Base-by-base conservation (phyloP, 2,329 filamentous ascomycete genomes). In the Arthrobotrys megalospora region DNA sequence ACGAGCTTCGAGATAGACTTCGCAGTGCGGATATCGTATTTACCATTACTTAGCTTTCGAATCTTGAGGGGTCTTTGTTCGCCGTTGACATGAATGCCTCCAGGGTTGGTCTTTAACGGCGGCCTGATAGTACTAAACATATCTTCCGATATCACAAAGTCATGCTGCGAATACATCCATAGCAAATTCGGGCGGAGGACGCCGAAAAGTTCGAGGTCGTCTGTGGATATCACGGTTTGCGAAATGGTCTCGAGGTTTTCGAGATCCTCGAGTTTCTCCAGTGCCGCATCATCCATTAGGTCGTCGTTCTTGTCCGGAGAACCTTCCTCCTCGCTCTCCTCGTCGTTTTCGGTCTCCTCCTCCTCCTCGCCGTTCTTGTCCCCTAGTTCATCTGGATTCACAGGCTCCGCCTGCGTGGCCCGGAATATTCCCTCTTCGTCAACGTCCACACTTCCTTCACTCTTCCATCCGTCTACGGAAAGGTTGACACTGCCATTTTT, bases 321-420 rank as follows among this genome's bases (percentile, higher is more conserved):
- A 76, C 85, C 85, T n/a, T 83, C 81, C 85, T 79, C 71, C 47
- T 62, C 72, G n/a, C 78, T 65, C 36, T 63, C 60, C 71, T 52
- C 19, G 14, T 80, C 80, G 11, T 69, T 72, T 19, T 34, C 55
- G 12, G 70, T 43, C 6, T 72, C 75, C 12, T 79, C 65, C 14
- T 70, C 81, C n/a, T 89, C 87, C 68, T 89, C 88, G 58, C 90
- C 88, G 76, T 89, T 88, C 36, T 87, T 86, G 0, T 85, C 83
- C 65, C 86, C 87, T n/a, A 85, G 81, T 6, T 86, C 85, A 0
- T 86, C 85, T 50, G 87, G 83, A n/a, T 86, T 84, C 24, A 81
- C 80, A 53, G 76, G 77, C 32, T 84, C 81, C 8, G 53, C 52
- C 11, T 73, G 63, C 12, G 55, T 62, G 8, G 68, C 28, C 8